Percentiles rank a stretch among this genome's conserved stretches.
These are phyloP conservation scores for Diutina catenulata DNA, from an alignment of 1,139 yeast species.

Conservation along the genomic window DNA sequence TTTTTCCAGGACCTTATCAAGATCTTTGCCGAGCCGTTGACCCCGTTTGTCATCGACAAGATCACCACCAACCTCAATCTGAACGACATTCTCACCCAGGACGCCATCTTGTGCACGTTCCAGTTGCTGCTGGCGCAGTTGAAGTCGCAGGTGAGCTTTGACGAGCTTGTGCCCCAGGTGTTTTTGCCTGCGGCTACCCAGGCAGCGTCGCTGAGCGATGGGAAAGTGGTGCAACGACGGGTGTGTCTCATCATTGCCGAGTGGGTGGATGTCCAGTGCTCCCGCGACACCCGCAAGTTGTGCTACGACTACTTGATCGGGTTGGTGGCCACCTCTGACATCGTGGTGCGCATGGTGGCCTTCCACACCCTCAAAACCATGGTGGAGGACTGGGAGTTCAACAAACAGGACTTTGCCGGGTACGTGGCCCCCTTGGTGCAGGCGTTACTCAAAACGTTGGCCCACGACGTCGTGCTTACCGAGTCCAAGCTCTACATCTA, in stretches of 20 bases:
- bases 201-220: constrained; percentile 28
- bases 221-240: constrained; percentile 62
- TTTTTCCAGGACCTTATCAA: constrained; percentile 67
- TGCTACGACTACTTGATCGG: constrained; percentile 47
- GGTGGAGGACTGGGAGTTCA: constrained; percentile 82
- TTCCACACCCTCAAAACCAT: constrained; percentile 58
- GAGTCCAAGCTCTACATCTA: constrained; percentile 69
- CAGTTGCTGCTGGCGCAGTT: constrained; percentile 65
- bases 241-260: constrained; percentile 66
- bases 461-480: constrained; percentile 35
- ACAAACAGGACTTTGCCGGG: constrained; percentile 54
- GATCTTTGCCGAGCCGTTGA: constrained; percentile 49
- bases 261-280: constrained; percentile 65
- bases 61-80: constrained; percentile 41
- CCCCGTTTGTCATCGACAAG: constrained; percentile 50
- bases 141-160: constrained; percentile 52
- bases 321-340: constrained; percentile 40
- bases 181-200: constrained; percentile 58
- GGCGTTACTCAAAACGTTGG: constrained; percentile 34
- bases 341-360: constrained; percentile 66
- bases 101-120: constrained; percentile 71
- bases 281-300: constrained; percentile 42
- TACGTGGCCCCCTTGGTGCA: constrained; percentile 43
- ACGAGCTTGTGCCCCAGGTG: constrained; percentile 41
- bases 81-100: constrained; percentile 51